Evolutionary conservation across 2,329 filamentous ascomycete genomes (phyloP), one percentile per base, ranked within the genome.

Genomic region (Diaporthe citri): DNA sequence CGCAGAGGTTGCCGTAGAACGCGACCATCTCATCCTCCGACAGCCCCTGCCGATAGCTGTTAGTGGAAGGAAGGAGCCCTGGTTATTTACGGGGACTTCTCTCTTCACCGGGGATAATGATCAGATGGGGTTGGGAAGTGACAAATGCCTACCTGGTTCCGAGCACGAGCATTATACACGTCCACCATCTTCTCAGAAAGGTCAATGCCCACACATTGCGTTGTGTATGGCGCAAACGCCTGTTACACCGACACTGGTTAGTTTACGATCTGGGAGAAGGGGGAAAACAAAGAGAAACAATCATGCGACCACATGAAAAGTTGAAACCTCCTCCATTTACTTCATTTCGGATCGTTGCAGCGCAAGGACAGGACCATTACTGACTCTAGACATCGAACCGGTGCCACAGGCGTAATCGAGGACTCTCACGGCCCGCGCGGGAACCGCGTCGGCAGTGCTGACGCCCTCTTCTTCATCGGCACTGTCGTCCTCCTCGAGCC

Each of bases 321-420:
- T 52, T 28, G 52, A 28, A 10, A 22, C 34, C 39, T 15, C 10
- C 25, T 34, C 72, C 2, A 12, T 13, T 25, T 2, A 72, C 9
- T 25, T 31, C 31, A 6, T 0, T 25, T 31, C 15, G 25, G 36
- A 20, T 13, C 5, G 15, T 55, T 25, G 22, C 25, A 34, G 3
- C 2, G 34, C 1, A 28, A 55, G 4, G 15, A 41, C 9, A 15
- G 22, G 48, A 12, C 9, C 15, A 6, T 34, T 28, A 83, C 87
- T 78, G 80, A 93, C 92, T 82, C 89, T 87, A 17, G 92, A 93
- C 77, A 94, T 86, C 72, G 90, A 83, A 2, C 93, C 93, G 8
- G 92, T 92, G 12, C 94, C 94, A 80, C 93, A 95, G 22, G 94
- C 94, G 82, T 95, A 96, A 81, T 96, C 94, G 2, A 95, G 85